A percentile compares a stretch with the other conserved stretches of the same genome.
Conservation (phyloP, 495 filamentous ascomycete species). For the Cercophora sp. region DNA sequence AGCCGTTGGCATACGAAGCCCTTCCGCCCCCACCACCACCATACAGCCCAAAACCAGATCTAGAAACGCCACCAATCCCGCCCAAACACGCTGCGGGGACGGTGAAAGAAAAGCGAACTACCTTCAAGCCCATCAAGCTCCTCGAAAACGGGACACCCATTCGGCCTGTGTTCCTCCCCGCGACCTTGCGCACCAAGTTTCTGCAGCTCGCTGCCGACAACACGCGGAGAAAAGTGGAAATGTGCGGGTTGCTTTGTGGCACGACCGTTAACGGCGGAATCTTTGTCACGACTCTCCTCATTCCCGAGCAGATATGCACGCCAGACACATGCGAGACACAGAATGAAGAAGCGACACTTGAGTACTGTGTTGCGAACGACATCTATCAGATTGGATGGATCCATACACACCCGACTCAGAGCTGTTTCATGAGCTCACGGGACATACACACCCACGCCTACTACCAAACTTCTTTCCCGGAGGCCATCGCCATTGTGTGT, state of each 20-base stretch:
- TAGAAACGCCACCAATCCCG: conserved; percentile 11
- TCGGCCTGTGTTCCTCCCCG: conserved; percentile 81
- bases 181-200: conserved; percentile 67
- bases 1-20: too few relatives aligned
- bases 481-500: conserved; percentile 96
- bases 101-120: conserved; percentile 23
- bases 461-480: conserved; percentile 90
- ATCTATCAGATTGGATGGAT: conserved; percentile 95
- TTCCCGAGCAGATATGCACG: conserved; percentile 85
- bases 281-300: conserved; percentile 81
- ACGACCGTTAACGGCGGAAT: conserved; percentile 88
- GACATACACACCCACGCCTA: conserved; percentile 90
- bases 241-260: conserved; percentile 90
- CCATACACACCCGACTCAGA: conserved; percentile 93
- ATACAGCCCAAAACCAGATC: too few relatives aligned
- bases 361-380: conserved; percentile 82
- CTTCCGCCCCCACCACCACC: too few relatives aligned
- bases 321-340: conserved; percentile 90
- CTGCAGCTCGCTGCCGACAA: conserved; percentile 67
- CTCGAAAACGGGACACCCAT: conserved; percentile 84
- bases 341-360: conserved; percentile 76
- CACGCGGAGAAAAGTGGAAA: conserved; percentile 79
- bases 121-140: too few relatives aligned
- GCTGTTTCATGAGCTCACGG: conserved; percentile 93
- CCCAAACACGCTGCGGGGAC: conserved; percentile 26